Evolutionary conservation across 2,329 filamentous ascomycete genomes (phyloP).

Genomic region (Lasiodiplodia citricola): DNA sequence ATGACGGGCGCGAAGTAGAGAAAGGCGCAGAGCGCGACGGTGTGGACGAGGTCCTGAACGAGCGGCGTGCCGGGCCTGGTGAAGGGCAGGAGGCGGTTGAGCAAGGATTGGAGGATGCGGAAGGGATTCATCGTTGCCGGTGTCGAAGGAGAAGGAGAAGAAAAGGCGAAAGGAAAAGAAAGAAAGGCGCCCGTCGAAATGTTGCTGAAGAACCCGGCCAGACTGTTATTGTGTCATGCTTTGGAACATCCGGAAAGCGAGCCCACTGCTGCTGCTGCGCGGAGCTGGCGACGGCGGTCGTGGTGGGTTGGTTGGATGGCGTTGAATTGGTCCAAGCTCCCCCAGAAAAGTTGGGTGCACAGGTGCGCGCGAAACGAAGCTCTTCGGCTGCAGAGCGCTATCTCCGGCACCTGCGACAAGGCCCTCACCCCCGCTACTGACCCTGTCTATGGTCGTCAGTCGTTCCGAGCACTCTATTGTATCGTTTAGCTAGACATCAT

Average conservation of each 20-base stretch:
- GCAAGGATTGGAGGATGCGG: conserved; percentile 16
- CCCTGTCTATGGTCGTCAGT: background rate
- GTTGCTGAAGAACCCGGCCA: background rate
- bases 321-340: background rate
- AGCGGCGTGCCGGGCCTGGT: conserved; percentile 54
- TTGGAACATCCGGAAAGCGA: background rate
- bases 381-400: conserved; percentile 9
- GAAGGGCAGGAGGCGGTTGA: conserved; percentile 56
- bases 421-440: background rate
- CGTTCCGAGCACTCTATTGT: background rate
- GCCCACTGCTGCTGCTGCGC: background rate
- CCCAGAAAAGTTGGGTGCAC: conserved; percentile 8
- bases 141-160: background rate
- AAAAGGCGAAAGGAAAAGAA: background rate
- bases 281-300: background rate
- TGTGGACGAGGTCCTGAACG: conserved; percentile 53
- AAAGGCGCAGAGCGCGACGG: conserved; percentile 49
- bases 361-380: background rate
- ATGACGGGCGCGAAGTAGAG: conserved; percentile 56
- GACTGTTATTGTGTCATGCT: conserved; percentile 8
- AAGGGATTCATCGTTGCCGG: conserved; percentile 8
- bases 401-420: background rate
- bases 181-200: background rate
- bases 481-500: background rate
- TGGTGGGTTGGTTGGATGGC: background rate